Evolutionary conservation across 2,329 filamentous ascomycete species (phyloP).

Genomic region (Harringtonia aguacate): DNA sequence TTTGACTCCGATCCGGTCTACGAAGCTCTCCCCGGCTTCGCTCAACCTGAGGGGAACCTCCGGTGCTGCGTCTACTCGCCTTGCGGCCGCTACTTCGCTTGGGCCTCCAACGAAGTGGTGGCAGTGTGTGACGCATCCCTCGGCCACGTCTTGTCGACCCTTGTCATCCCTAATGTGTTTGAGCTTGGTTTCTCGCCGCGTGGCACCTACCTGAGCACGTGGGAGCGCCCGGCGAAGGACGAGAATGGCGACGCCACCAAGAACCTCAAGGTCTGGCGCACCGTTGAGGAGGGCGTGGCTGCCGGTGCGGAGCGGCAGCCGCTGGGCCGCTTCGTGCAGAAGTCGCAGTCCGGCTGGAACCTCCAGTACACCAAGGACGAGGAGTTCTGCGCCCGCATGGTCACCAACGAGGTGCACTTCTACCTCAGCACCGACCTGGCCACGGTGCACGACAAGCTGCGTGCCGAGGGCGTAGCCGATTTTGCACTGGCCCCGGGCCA

Average conservation of each 20-base stretch:
- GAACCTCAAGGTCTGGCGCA: constrained; percentile 95
- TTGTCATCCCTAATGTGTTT: constrained; percentile 77
- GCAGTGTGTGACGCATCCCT: constrained; percentile 71
- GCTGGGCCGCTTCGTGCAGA: constrained; percentile 87
- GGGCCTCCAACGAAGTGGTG: constrained; percentile 81
- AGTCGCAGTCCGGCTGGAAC: constrained; percentile 92
- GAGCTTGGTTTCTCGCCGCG: constrained; percentile 90
- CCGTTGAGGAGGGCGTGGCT: constrained; percentile 59
- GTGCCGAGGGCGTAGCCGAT: constrained; percentile 79
- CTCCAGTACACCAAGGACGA: constrained; percentile 94
- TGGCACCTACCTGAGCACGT: constrained; percentile 90
- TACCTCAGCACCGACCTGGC: constrained; percentile 79
- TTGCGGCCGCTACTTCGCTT: constrained; percentile 92
- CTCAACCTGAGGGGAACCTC: constrained; percentile 82
- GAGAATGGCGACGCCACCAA: constrained; percentile 87
- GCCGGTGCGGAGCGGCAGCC: constrained; percentile 53
- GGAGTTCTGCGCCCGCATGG: constrained; percentile 80
- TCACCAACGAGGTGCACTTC: constrained; percentile 97
- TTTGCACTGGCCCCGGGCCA: constrained; percentile 85
- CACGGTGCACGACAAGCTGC: constrained; percentile 91
- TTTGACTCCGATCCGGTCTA: constrained; percentile 88
- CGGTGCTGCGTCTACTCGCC: constrained; percentile 93
- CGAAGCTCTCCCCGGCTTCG: constrained; percentile 71
- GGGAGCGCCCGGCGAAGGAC: constrained; percentile 89
- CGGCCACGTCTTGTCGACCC: constrained; percentile 62